Evolutionary conservation across 2,329 filamentous ascomycete genomes (phyloP).

Genomic region (Fusarium secorum): DNA sequence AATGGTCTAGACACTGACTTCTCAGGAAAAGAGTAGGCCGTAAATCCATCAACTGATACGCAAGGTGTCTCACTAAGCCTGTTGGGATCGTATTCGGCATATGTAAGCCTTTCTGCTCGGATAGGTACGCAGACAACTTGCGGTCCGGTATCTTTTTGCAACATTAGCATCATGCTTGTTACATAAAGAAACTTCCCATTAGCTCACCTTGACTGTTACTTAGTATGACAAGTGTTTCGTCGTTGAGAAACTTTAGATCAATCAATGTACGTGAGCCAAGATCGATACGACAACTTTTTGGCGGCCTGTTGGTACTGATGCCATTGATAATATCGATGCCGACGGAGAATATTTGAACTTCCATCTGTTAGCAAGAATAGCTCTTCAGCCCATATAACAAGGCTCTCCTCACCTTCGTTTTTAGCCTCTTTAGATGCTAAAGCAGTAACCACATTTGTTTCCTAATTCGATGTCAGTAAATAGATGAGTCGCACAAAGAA

Average conservation of each 20-base stretch:
- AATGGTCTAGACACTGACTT: constrained; percentile 48
- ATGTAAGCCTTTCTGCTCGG: constrained; percentile 48
- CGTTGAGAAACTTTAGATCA: constrained; percentile 74
- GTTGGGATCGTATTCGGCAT: constrained; percentile 47
- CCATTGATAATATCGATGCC: constrained; percentile 63
- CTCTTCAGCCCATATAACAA: no score
- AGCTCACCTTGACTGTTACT: constrained; percentile 52
- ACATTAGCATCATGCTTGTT: neutral
- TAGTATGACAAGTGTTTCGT: constrained; percentile 67
- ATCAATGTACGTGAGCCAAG: constrained; percentile 57
- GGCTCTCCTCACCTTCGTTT: constrained; percentile 47
- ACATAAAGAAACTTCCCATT: neutral
- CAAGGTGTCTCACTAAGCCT: constrained; percentile 2
- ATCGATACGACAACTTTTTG: constrained; percentile 51
- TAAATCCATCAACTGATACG: constrained; percentile 27
- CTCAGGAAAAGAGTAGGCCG: constrained; percentile 41
- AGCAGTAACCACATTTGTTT: constrained; percentile 51
- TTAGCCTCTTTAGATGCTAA: constrained; percentile 50
- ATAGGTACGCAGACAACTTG: constrained; percentile 49
- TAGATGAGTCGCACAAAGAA: neutral
- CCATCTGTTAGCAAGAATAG: neutral
- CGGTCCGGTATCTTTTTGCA: constrained; percentile 37
- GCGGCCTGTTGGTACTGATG: constrained; percentile 59
- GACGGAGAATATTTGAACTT: constrained; percentile 67
- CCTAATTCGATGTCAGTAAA: constrained; percentile 41